These are phyloP conservation scores for Dendrocalamus sinicus DNA, from an alignment of 176 grass and related monocot genomes.

Conservation along the genomic window DNA sequence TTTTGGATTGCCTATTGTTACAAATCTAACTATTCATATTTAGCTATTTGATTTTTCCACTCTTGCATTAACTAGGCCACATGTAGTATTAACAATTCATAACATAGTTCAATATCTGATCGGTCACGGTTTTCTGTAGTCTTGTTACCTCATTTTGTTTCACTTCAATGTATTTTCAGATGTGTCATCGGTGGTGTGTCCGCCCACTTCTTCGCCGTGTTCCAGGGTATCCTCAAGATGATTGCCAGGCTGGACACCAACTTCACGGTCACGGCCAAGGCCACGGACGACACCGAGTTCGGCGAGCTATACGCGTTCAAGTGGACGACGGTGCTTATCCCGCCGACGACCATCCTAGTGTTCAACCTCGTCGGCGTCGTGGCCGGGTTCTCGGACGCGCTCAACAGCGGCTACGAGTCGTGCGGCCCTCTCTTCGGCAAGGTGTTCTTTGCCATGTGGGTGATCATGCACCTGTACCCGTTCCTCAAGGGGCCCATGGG, in stretches of 20 bases:
- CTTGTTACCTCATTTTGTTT: too few species aligned
- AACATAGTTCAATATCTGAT: too few species aligned
- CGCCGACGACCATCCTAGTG: constrained; percentile 82
- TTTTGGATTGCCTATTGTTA: too few species aligned
- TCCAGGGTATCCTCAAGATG: constrained; percentile 97
- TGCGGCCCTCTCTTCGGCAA: constrained; percentile 99
- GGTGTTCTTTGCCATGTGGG: constrained; percentile 97
- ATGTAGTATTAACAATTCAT: too few species aligned
- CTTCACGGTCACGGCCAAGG: constrained; percentile 89
- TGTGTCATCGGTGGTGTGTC: constrained; percentile 96
- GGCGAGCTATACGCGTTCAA: constrained; percentile 92
- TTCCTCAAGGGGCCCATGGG: constrained; percentile 99
- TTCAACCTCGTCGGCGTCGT: constrained; percentile 91
- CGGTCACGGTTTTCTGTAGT: too few species aligned
- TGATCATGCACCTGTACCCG: constrained; percentile 96
- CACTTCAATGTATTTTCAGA: too few species aligned
- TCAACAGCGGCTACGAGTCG: constrained; percentile 93
- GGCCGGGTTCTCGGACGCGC: constrained; percentile 81
- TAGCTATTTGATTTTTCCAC: too few species aligned
- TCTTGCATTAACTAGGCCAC: too few species aligned
- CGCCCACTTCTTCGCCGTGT: constrained; percentile 93
- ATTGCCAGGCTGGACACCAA: constrained; percentile 90
- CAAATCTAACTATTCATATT: too few species aligned
- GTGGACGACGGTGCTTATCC: constrained; percentile 98
- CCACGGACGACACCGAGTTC: constrained; percentile 70